These are phyloP conservation scores for Alternaria solani DNA, from an alignment of 2,329 filamentous ascomycete species.

Conservation along the genomic window DNA sequence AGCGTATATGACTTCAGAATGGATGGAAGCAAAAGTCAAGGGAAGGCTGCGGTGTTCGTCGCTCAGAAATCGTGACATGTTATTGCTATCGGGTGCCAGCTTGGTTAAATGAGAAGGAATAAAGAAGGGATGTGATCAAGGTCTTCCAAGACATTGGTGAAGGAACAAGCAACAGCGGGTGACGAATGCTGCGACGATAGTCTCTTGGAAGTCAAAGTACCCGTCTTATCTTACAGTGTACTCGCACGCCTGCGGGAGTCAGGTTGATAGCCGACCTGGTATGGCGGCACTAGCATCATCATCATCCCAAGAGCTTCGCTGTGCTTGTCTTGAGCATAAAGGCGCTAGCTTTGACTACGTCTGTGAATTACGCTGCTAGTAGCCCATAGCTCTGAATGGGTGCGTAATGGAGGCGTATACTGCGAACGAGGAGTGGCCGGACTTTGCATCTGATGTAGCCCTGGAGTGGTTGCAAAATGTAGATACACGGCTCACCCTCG, in stretches of 20 bases:
- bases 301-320: not conserved
- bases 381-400: not conserved
- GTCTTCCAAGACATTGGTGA: not conserved
- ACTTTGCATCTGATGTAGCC: not conserved
- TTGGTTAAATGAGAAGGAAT: not conserved
- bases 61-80: not conserved
- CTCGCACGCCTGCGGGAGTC: not conserved
- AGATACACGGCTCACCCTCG: not conserved
- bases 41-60: not conserved
- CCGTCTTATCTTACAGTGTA: not conserved
- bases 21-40: not conserved
- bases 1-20: slow-evolving; percentile 1
- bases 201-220: not conserved
- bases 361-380: not conserved
- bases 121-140: not conserved
- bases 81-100: not conserved
- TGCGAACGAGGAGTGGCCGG: not conserved
- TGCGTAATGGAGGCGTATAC: not conserved
- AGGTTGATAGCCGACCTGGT: not conserved
- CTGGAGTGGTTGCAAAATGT: not conserved
- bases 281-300: not conserved
- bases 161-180: not conserved
- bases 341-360: not conserved
- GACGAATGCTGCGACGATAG: not conserved
- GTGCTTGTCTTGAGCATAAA: slow-evolving; percentile 6